Conservation (phyloP, 768 basidiomycete species). For the Suillus americanus region DNA sequence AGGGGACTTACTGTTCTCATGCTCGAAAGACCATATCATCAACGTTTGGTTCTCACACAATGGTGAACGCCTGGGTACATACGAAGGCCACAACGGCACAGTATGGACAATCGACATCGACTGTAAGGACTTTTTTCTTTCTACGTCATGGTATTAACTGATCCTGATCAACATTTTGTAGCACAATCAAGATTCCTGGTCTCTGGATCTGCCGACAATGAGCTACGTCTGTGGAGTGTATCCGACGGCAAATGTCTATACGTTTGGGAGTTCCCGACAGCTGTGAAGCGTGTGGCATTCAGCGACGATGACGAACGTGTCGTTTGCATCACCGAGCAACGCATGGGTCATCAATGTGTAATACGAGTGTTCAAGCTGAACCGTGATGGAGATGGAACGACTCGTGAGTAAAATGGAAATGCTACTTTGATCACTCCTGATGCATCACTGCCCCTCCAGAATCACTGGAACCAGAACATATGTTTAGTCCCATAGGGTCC, state of each 20-base stretch:
- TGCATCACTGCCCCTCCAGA: conserved; percentile 45
- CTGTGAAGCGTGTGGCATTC: conserved; percentile 94
- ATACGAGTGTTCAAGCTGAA: conserved; percentile 90
- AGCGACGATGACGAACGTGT: conserved; percentile 81
- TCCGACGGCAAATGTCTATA: conserved; percentile 88
- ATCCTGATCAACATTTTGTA: conserved; percentile 23
- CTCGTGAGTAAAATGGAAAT: conserved; percentile 59
- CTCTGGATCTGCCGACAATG: conserved; percentile 93
- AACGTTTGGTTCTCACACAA: conserved; percentile 98
- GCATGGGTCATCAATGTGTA: conserved; percentile 90
- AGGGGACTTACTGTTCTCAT: conserved; percentile 94
- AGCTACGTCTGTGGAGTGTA: conserved; percentile 87
- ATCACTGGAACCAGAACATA: conserved; percentile 65
- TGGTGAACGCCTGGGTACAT: conserved; percentile 95
- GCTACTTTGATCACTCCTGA: conserved; percentile 1
- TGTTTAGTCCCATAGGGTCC: conserved; percentile 88
- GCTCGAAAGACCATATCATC: conserved; percentile 92
- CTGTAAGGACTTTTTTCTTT: conserved; percentile 53
- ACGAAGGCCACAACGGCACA: conserved; percentile 92
- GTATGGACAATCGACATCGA: conserved; percentile 98
- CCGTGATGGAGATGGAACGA: conserved; percentile 73
- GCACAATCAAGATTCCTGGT: conserved; percentile 85
- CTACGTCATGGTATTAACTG: not conserved
- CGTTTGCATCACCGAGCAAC: conserved; percentile 95
- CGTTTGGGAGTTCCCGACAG: conserved; percentile 97